Evolutionary conservation across 768 basidiomycete genomes (phyloP), one percentile per base, ranked within the genome.

Genomic region (Trametes sanguinea): DNA sequence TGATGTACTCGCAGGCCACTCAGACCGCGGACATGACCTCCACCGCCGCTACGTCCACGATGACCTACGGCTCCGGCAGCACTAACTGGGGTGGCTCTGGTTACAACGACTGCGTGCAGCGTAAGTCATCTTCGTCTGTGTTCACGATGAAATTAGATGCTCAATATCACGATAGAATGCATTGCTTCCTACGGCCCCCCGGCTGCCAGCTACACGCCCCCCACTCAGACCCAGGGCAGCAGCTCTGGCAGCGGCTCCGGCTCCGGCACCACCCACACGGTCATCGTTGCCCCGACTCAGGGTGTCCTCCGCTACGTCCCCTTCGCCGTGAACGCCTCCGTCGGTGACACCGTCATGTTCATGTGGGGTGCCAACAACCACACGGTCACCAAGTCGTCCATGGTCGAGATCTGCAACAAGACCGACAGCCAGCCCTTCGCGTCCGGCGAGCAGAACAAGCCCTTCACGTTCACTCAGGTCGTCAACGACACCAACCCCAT

Each of bases 371-470:
- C 88, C 54, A 83, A 88, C 78, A 83, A 83, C 70, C 90, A 92
- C 79, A 92, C 90, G 35, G 92, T 92, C 68, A 93, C 92, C 67
- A 89, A 92, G 78, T 84, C 84, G 16, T 90, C 89, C 0, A 70
- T 77, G 48, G 79, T 90, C 61, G 70, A 75, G 4, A 81, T 85
- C 62, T 94, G 92, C 84, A 93, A 93, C 83, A 85, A 85, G 76
- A 82, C 87, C 22, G 61, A 70, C 22, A 83, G 84, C 52, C 68
- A 69, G 17, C 80, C 80, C 43, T 92, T 92, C 78, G 76, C 83
- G 8, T 86, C 88, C 35, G 91, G 91, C 67, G 69, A 67, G 46
- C 89, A 90, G 59, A 77, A 85, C 77, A 75, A 81, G 73, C 78
- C 72, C 76, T 88, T 87, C 77, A 78, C 82, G 59, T 92, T 90